phyloP scores from a whole-genome alignment of 2,329 filamentous ascomycete species.

The Nemania sp. region DNA sequence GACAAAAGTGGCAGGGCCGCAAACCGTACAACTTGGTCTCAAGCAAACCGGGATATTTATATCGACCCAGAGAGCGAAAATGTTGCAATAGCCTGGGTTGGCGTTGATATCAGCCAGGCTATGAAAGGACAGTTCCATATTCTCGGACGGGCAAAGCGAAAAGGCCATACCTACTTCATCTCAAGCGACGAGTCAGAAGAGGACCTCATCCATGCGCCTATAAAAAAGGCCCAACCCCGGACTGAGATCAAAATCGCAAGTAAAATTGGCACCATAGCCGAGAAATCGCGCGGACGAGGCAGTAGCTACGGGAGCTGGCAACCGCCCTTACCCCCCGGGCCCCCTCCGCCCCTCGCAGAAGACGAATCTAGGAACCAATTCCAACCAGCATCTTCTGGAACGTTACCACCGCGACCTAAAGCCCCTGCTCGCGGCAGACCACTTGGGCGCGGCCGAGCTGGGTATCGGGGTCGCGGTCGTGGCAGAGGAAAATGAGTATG shows the following conservation, averaged over 20 bases:
- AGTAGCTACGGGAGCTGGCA: slow-evolving; percentile 26
- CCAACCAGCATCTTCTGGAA: slow-evolving; percentile 28
- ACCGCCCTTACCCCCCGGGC: slow-evolving; percentile 35
- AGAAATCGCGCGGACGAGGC: slow-evolving; percentile 9
- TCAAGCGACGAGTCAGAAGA: slow-evolving; percentile 43
- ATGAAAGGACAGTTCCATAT: slow-evolving; percentile 33
- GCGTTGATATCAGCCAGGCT: slow-evolving; percentile 16
- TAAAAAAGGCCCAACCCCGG: slow-evolving; percentile 30
- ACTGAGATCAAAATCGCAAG: slow-evolving; percentile 38
- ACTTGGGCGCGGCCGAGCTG: slow-evolving; percentile 42
- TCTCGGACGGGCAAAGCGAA: slow-evolving; percentile 35
- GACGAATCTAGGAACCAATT: slow-evolving; percentile 20
- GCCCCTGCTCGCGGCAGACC: slow-evolving; percentile 11
- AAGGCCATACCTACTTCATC: slow-evolving; percentile 39
- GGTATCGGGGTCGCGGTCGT: slow-evolving; percentile 27
- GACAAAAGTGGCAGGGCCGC: slow-evolving; percentile 26
- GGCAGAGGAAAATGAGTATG: slow-evolving; percentile 26
- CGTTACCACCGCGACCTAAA: slow-evolving; percentile 34
- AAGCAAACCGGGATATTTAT: slow-evolving; percentile 54
- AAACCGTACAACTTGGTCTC: slow-evolving; percentile 57
- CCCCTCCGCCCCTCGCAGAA: slow-evolving; percentile 27
- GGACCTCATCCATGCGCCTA: slow-evolving; percentile 37
- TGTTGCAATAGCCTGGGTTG: slow-evolving; percentile 44
- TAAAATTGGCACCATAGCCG: slow-evolving; percentile 32
- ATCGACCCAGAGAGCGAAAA: slow-evolving; percentile 51